A percentile compares a stretch with the other conserved stretches of the same genome.
phyloP scores from a whole-genome alignment of 2,329 filamentous ascomycete genomes.

The Cladosporium sp. region DNA sequence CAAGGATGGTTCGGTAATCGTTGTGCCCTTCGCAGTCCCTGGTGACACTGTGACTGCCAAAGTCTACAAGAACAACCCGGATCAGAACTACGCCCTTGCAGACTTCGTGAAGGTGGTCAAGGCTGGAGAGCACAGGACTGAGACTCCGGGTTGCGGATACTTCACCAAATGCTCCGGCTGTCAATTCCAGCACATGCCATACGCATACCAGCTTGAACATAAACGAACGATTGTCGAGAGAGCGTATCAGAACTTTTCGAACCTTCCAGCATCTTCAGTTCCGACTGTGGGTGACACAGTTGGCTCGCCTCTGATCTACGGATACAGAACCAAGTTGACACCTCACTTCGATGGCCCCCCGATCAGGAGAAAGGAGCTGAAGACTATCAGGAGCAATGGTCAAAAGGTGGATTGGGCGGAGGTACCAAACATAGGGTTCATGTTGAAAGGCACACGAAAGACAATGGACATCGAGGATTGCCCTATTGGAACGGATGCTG shows the following conservation, averaged over 20 bases:
- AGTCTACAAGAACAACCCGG: constrained; percentile 68
- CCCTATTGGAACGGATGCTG: constrained; percentile 85
- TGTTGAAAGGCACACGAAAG: constrained; percentile 74
- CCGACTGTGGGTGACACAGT: constrained; percentile 81
- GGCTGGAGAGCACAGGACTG: constrained; percentile 74
- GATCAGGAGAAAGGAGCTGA: constrained; percentile 45
- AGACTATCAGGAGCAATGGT: constrained; percentile 47
- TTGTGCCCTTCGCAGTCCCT: constrained; percentile 84
- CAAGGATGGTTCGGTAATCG: constrained; percentile 70
- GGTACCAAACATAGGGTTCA: constrained; percentile 84
- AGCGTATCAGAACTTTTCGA: constrained; percentile 88
- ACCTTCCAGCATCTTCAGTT: constrained; percentile 71
- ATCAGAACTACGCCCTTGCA: constrained; percentile 69
- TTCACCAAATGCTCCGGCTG: constrained; percentile 87
- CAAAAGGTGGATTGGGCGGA: constrained; percentile 59
- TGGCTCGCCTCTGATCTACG: constrained; percentile 84
- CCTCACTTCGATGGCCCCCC: constrained; percentile 86
- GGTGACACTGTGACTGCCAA: constrained; percentile 80
- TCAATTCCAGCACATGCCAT: constrained; percentile 96
- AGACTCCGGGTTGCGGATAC: constrained; percentile 77
- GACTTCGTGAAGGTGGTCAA: constrained; percentile 78
- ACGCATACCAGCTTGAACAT: constrained; percentile 77
- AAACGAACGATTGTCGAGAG: constrained; percentile 88
- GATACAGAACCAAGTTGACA: constrained; percentile 94
- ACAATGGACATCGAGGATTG: constrained; percentile 97